A percentile compares a stretch with the other conserved stretches of the same genome.
These are phyloP conservation scores for Pseudopyricularia javanii DNA, from an alignment of 2,329 filamentous ascomycete genomes.

Conservation along the genomic window DNA sequence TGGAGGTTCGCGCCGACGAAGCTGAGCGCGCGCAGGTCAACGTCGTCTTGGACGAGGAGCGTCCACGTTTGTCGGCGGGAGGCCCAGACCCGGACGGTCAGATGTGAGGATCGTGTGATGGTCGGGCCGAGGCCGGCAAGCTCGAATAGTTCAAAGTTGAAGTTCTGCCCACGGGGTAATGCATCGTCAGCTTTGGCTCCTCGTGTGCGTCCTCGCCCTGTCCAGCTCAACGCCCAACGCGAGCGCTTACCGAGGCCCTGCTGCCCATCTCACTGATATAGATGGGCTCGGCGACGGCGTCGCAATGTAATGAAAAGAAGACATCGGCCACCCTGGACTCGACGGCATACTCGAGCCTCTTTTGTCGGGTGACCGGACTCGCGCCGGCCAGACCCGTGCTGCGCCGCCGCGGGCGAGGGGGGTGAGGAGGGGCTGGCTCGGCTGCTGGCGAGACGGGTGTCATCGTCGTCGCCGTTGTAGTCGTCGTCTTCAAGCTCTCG, in stretches of 20 bases:
- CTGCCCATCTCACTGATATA: slow-evolving; percentile 78
- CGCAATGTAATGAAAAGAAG: slow-evolving; percentile 75
- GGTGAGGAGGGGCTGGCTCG: slow-evolving; percentile 5
- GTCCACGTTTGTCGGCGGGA: slow-evolving; percentile 39
- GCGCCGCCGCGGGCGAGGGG: slow-evolving; percentile 21
- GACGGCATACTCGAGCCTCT: slow-evolving; percentile 61
- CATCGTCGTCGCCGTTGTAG: no score
- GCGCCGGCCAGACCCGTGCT: slow-evolving; percentile 36
- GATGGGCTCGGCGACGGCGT: slow-evolving; percentile 56
- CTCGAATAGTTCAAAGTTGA: slow-evolving; percentile 78
- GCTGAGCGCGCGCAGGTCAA: slow-evolving; percentile 62
- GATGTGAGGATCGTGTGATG: slow-evolving; percentile 51
- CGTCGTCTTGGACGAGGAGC: slow-evolving; percentile 58
- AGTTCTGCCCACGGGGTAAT: slow-evolving; percentile 46
- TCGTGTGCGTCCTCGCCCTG: neutral
- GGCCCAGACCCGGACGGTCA: slow-evolving; percentile 68
- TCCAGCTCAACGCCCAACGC: neutral
- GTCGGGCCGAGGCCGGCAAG: slow-evolving; percentile 49
- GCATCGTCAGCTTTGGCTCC: neutral
- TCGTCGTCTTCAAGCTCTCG: slow-evolving; percentile 21
- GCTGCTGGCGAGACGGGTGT: slow-evolving; percentile 26
- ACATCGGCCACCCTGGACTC: slow-evolving; percentile 67
- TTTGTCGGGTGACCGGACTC: slow-evolving; percentile 47
- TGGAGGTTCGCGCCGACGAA: slow-evolving; percentile 60
- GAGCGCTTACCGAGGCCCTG: slow-evolving; percentile 50